Evolutionary conservation across 371 early-diverging fungal genomes (phyloP), one percentile per base, ranked within the genome.

Genomic region (Mucor ambiguus): DNA sequence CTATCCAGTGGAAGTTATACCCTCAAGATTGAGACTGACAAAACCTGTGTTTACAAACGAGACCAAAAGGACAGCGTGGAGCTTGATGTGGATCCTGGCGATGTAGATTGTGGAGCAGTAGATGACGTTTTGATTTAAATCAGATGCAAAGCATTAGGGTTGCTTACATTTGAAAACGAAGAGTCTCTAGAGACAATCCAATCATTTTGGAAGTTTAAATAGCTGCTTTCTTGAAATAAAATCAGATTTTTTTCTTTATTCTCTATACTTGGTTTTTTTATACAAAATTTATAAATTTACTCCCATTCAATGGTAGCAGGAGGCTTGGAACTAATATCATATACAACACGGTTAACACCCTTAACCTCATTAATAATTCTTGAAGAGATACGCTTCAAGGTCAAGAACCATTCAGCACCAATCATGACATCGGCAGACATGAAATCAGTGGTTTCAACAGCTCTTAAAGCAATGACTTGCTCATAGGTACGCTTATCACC

Each of bases 401-500:
- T 74, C 54, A 76, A 33, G 70, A 81, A 79, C 84, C 84, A 83
- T 73, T 83, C 84, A 26, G 80, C 81, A 59, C 74, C 71, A 60
- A 74, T 70, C 68, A 87, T 95, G 91, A 96, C 95, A 78, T 98
- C 98, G 28, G 98, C 98, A 44, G 98, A 96, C 98, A 98, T 98
- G 73, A 96, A 98, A 78, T 98, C 98, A 62, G 88, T 91, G 67
- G 95, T 93, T 75, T 96, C 96, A 46, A 98, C 97, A 32, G 97
- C 97, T 66, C 98, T 90, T 68, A 98, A 88, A 46, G 94, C 95
- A 85, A 98, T 96, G 61, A 95, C 95, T 84, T 98, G 97, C 83
- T 98, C 98, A 68, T 98, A 98, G 14, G 98, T 98, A 64, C 98
- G 90, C 85, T 92, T 90, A 78, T 98, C 98, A 70, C 98, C 98